Percentiles rank a stretch among this genome's conserved stretches.
Conservation (phyloP, 2,329 filamentous ascomycete species). For the Alternaria longipes region DNA sequence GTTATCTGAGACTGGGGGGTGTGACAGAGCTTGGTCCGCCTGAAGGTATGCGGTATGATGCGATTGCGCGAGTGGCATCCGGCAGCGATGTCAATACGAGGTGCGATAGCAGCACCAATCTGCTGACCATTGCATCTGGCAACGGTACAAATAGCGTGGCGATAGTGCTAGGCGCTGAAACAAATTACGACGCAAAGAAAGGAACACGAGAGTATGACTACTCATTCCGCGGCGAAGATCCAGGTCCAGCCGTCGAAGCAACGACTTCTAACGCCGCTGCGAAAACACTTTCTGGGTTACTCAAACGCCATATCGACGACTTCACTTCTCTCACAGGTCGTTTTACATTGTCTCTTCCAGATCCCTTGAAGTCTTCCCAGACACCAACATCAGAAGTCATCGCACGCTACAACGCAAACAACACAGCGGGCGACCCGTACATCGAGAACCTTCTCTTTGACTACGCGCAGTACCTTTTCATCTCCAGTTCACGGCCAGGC, state of each 20-base stretch:
- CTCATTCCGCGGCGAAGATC: conserved; percentile 61
- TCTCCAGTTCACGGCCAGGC: conserved; percentile 62
- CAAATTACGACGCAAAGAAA: conserved; percentile 62
- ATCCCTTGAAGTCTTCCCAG: conserved; percentile 53
- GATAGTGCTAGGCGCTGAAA: conserved; percentile 57
- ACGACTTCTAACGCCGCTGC: conserved; percentile 45
- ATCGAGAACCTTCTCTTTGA: conserved; percentile 64
- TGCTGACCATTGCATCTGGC: conserved; percentile 18
- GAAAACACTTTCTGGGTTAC: conserved; percentile 47
- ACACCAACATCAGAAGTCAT: conserved; percentile 52
- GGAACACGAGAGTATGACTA: conserved; percentile 57
- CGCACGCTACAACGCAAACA: conserved; percentile 37
- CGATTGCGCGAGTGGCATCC: conserved; percentile 45
- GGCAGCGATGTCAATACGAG: conserved; percentile 21
- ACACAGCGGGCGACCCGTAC: conserved; percentile 57
- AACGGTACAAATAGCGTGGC: conserved; percentile 38
- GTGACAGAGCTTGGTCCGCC: conserved; percentile 54
- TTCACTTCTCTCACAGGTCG: conserved; percentile 51
- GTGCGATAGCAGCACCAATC: conserved; percentile 20
- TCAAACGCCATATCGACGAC: conserved; percentile 53
- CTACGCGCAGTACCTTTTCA: conserved; percentile 64
- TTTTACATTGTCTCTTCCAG: conserved; percentile 59
- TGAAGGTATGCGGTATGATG: conserved; percentile 58
- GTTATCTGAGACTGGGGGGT: conserved; percentile 30
- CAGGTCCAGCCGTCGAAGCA: conserved; percentile 50